phyloP scores from a whole-genome alignment of 2,329 filamentous ascomycete species.

The Ceratocystis huliohia region DNA sequence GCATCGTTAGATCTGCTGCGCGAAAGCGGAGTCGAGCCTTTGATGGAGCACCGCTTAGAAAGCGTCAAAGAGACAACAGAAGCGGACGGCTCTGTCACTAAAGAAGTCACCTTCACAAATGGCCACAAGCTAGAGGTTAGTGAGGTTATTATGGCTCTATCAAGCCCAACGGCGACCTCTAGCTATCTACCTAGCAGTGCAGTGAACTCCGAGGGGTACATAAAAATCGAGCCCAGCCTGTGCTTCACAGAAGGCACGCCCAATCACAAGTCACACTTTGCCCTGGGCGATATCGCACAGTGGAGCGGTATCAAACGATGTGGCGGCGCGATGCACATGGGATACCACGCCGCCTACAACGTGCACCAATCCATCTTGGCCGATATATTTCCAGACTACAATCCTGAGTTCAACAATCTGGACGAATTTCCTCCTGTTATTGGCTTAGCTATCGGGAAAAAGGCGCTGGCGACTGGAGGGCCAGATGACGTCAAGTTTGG shows the following conservation, averaged over 20 bases:
- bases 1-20: slow-evolving; percentile 44
- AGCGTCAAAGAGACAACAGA: slow-evolving; percentile 35
- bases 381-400: slow-evolving; percentile 29
- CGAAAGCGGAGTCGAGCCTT: slow-evolving; percentile 51
- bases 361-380: slow-evolving; percentile 49
- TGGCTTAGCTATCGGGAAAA: slow-evolving; percentile 56
- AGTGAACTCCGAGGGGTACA: slow-evolving; percentile 51
- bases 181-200: slow-evolving; percentile 46
- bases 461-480: slow-evolving; percentile 51
- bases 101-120: slow-evolving; percentile 46
- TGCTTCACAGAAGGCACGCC: slow-evolving; percentile 39
- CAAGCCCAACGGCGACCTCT: slow-evolving; percentile 48
- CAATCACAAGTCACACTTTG: slow-evolving; percentile 51
- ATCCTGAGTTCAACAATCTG: slow-evolving; percentile 38
- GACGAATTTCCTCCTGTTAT: slow-evolving; percentile 51
- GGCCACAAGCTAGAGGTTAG: slow-evolving; percentile 48
- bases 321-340: slow-evolving; percentile 63
- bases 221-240: slow-evolving; percentile 43
- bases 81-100: slow-evolving; percentile 31
- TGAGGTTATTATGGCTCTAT: slow-evolving; percentile 57
- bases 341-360: slow-evolving; percentile 53
- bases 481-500: slow-evolving; percentile 45
- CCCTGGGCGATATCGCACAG: slow-evolving; percentile 52
- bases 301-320: slow-evolving; percentile 75
- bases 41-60: slow-evolving; percentile 48